Conservation (phyloP, 2,329 filamentous ascomycete genomes). For the Penicillium sp. region DNA sequence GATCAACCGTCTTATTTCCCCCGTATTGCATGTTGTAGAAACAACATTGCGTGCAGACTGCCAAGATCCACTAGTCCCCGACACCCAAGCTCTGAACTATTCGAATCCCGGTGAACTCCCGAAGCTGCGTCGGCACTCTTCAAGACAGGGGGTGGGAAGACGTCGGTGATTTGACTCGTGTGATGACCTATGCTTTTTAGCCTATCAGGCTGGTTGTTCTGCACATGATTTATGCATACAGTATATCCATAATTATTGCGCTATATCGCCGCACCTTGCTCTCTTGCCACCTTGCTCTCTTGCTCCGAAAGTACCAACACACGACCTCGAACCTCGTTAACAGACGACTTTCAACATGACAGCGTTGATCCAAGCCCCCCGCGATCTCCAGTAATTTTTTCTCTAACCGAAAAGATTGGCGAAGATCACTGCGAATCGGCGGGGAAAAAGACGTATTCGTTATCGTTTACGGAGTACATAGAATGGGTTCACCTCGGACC, state of each 20-base stretch:
- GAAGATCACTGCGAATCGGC: not conserved
- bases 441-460: constrained; percentile 3
- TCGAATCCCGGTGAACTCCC: not conserved
- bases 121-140: not conserved
- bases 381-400: not conserved
- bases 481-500: constrained; percentile 1
- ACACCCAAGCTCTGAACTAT: not conserved
- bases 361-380: not conserved
- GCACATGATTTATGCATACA: not conserved
- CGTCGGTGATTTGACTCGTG: not conserved
- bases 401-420: not conserved
- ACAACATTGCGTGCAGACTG: not conserved
- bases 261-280: not conserved
- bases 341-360: not conserved
- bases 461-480: not conserved
- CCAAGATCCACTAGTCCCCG: not conserved
- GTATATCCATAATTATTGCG: not conserved
- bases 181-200: not conserved
- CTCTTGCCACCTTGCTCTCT: not conserved
- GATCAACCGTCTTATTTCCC: not conserved
- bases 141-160: not conserved
- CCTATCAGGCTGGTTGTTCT: not conserved
- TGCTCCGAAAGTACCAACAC: not conserved
- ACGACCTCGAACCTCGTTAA: not conserved
- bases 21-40: not conserved